Evolutionary conservation across 73 alveolate genomes (phyloP).

Genomic region (Paraurostyla sp.): DNA sequence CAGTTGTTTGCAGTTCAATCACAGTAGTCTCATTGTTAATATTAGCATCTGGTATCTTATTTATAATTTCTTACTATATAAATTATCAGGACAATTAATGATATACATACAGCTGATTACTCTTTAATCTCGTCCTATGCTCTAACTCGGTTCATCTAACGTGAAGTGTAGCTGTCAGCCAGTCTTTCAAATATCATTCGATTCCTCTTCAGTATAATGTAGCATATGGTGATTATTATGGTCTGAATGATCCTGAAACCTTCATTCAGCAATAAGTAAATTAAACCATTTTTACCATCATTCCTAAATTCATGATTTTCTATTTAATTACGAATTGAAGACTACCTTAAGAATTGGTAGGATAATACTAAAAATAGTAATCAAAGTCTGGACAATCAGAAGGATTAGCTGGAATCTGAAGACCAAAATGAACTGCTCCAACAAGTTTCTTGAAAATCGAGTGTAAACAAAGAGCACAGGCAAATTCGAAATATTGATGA

Average conservation of each 20-base stretch:
- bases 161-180: neutral
- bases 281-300: neutral
- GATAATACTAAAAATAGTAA: neutral
- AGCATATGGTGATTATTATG: neutral
- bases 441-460: neutral
- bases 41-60: slow-evolving; percentile 30
- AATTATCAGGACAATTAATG: neutral
- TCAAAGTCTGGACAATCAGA: slow-evolving; percentile 1
- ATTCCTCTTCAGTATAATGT: neutral
- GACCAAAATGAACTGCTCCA: neutral
- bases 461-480: neutral
- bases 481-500: neutral
- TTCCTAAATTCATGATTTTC: neutral
- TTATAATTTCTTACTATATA: neutral
- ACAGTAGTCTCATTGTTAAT: neutral
- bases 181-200: neutral
- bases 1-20: neutral
- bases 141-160: too few relatives aligned
- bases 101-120: neutral
- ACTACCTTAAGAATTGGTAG: slow-evolving; percentile 11
- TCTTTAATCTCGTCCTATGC: too few relatives aligned
- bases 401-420: neutral
- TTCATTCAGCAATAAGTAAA: slow-evolving; percentile 5
- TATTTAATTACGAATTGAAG: neutral
- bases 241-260: neutral